Percentiles rank a stretch among this genome's conserved stretches.
These are phyloP conservation scores for Antitrichia curtipendula DNA, from an alignment of 225 moss, liverwort and hornwort genomes.

Conservation along the genomic window DNA sequence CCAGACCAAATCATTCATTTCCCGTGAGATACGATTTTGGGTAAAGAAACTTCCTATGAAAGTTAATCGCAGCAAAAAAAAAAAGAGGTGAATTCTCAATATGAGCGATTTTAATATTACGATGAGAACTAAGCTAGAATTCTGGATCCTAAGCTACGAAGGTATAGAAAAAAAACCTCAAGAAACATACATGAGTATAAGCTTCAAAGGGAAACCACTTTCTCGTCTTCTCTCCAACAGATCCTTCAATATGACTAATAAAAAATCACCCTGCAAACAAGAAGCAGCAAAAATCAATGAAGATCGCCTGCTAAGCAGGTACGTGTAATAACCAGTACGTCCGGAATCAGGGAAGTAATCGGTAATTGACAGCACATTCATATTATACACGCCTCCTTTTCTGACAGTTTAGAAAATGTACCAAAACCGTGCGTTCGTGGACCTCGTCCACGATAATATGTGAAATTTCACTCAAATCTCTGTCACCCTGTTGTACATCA, in stretches of 20 bases:
- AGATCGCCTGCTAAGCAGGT: not conserved
- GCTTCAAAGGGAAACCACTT: constrained; percentile 55
- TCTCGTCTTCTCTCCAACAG: constrained; percentile 66
- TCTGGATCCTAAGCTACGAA: not conserved
- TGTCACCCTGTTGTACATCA: constrained; percentile 59
- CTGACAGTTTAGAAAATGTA: constrained; percentile 1
- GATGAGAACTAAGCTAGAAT: not conserved
- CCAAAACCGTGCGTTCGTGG: constrained; percentile 96
- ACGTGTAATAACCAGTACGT: not conserved
- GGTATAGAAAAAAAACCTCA: not conserved
- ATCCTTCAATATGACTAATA: constrained; percentile 88
- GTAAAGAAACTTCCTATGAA: not conserved
- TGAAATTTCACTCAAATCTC: constrained; percentile 72
- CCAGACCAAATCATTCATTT: not conserved
- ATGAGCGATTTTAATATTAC: not conserved
- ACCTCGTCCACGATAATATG: constrained; percentile 98
- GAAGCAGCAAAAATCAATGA: not conserved
- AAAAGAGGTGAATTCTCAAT: not conserved
- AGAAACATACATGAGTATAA: constrained; percentile 74
- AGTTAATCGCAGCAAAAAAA: not conserved
- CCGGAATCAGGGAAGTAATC: not conserved
- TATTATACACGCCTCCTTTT: not conserved
- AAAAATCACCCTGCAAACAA: constrained; percentile 81
- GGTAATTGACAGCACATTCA: not conserved
- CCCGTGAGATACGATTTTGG: not conserved